These are phyloP conservation scores for Fomes fomentarius DNA, from an alignment of 1,284 basidiomycete genomes.

Conservation along the genomic window DNA sequence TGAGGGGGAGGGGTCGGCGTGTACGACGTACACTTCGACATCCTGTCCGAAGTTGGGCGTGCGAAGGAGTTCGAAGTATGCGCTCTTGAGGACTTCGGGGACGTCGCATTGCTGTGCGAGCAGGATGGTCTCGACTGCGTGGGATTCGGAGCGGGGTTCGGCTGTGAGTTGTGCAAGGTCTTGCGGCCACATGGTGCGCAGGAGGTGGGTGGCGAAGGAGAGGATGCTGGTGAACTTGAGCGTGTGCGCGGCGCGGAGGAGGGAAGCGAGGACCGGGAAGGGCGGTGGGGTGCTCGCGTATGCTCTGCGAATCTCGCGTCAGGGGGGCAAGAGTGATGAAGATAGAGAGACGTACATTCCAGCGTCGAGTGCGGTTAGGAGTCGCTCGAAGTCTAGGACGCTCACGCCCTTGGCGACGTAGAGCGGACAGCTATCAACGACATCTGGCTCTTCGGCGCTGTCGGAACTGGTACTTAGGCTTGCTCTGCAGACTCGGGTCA, in stretches of 20 bases:
- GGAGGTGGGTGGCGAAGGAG: conserved; percentile 30
- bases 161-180: conserved; percentile 19
- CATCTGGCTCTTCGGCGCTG: conserved; percentile 7
- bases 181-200: conserved; percentile 35
- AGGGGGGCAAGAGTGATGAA: not conserved
- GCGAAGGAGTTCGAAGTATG: conserved; percentile 42
- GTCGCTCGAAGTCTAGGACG: conserved; percentile 37
- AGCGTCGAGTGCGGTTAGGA: conserved; percentile 39
- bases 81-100: conserved; percentile 37
- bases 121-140: conserved; percentile 35
- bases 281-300: conserved; percentile 29
- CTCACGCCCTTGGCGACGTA: conserved; percentile 28
- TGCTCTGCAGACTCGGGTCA: not conserved
- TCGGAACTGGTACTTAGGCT: not conserved
- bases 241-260: conserved; percentile 35
- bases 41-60: conserved; percentile 30
- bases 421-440: conserved; percentile 33
- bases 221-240: conserved; percentile 30
- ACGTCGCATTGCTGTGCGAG: conserved; percentile 35
- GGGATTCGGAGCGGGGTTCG: conserved; percentile 11
- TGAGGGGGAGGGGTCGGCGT: conserved; percentile 7
- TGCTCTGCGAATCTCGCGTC: conserved; percentile 17
- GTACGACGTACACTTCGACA: conserved; percentile 10
- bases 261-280: conserved; percentile 31
- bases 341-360: conserved; percentile 37